phyloP scores from a whole-genome alignment of 2,329 filamentous ascomycete genomes.

The Calonectria hongkongensis region DNA sequence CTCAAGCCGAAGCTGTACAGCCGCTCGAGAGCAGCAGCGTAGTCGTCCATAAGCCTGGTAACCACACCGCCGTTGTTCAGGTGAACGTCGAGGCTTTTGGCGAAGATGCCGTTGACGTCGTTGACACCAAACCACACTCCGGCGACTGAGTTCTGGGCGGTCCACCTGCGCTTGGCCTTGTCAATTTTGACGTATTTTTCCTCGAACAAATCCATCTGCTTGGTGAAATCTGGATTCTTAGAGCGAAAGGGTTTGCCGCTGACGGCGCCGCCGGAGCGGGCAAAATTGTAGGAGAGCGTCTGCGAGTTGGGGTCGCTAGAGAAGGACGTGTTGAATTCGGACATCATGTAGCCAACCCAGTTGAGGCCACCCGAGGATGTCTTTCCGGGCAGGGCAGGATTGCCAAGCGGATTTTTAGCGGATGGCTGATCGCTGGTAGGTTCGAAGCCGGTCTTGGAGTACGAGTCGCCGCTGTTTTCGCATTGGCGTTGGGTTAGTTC shows the following conservation, averaged over 20 bases:
- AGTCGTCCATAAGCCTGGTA: neutral
- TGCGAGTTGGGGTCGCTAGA: slow-evolving; percentile 13
- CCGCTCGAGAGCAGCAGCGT: slow-evolving; percentile 5
- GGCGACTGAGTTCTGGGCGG: neutral
- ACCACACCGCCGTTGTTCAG: neutral
- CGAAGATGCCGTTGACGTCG: slow-evolving; percentile 23
- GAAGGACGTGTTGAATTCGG: slow-evolving; percentile 28
- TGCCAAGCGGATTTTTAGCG: slow-evolving; percentile 17
- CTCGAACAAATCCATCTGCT: slow-evolving; percentile 26
- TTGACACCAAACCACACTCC: slow-evolving; percentile 26
- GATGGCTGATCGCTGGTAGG: neutral
- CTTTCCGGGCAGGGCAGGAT: slow-evolving; percentile 21
- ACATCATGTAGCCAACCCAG: slow-evolving; percentile 30
- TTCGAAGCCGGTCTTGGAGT: slow-evolving; percentile 22
- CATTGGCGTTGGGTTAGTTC: neutral
- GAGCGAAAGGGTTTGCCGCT: slow-evolving; percentile 6
- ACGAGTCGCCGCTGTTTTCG: slow-evolving; percentile 22
- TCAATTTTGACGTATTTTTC: slow-evolving; percentile 6
- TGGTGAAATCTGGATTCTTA: slow-evolving; percentile 24
- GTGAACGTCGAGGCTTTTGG: neutral
- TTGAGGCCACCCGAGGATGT: slow-evolving; percentile 26
- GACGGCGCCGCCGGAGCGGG: slow-evolving; percentile 11
- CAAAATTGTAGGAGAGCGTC: slow-evolving; percentile 23
- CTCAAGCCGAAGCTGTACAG: slow-evolving; percentile 15
- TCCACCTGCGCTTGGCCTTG: slow-evolving; percentile 17